A percentile compares a stretch with the other conserved stretches of the same genome.
phyloP scores from a whole-genome alignment of 768 basidiomycete genomes.

The Epithele typhae region DNA sequence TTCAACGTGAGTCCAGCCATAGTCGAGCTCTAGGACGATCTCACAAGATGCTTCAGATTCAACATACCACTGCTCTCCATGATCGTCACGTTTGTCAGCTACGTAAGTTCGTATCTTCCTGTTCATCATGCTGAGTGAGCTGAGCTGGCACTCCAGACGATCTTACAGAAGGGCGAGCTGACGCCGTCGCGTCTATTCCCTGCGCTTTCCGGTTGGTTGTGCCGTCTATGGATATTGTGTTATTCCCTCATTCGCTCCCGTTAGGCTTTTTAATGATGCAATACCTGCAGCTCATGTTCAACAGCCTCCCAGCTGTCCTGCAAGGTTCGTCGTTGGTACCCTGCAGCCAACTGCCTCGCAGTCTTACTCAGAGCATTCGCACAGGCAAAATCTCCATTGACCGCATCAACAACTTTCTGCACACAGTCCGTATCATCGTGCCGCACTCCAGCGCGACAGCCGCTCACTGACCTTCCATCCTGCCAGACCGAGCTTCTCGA shows the following conservation, averaged over 20 bases:
- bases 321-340: too few species aligned
- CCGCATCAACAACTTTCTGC: conserved; percentile 46
- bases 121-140: too few species aligned
- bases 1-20: conserved; percentile 42
- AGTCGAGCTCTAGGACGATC: too few species aligned
- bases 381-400: conserved; percentile 59
- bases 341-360: too few species aligned
- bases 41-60: conserved; percentile 38
- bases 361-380: too few species aligned
- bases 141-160: conserved; percentile 19
- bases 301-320: conserved; percentile 59
- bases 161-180: conserved; percentile 22
- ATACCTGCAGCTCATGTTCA: conserved; percentile 19
- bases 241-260: too few species aligned
- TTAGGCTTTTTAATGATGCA: background rate
- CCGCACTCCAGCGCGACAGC: too few species aligned
- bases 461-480: too few species aligned
- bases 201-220: conserved; percentile 28
- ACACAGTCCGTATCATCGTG: conserved; percentile 17
- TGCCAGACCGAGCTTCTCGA: conserved; percentile 46
- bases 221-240: too few species aligned
- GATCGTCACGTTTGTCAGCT: conserved; percentile 58
- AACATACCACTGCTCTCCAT: conserved; percentile 60
- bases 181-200: conserved; percentile 33
- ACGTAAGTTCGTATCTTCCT: too few species aligned